Evolutionary conservation across 345 rosid genomes (phyloP), one percentile per base, ranked within the genome.

Genomic region (Jatropha curcas): DNA sequence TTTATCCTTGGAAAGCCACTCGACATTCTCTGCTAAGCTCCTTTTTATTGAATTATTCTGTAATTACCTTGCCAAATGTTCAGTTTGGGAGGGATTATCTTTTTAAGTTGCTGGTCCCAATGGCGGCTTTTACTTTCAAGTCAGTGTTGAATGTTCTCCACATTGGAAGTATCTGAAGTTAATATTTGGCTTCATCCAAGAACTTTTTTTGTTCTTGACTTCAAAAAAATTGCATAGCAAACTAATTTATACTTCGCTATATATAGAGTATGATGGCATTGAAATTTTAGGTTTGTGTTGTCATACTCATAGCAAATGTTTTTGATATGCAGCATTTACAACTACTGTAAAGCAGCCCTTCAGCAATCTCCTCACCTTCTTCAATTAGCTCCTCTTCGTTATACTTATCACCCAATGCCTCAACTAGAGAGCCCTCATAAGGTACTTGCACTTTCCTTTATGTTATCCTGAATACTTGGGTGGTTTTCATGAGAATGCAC

Each of bases 291-390:
- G n/a, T n/a, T n/a, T n/a, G n/a, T n/a, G n/a, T n/a, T n/a, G n/a
- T n/a, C n/a, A 55, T 55, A 55, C 30, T 55, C 35, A 28, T 28
- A 4, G 19, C n/a, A 58, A 13, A 12, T 3, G n/a, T 71, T 6
- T 48, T 60, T 33, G n/a, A 25, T 72, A 24, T 63, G 65, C 77
- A 67, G 72, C 72, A 67, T 41, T 31, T 60, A 59, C 43, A 59
- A n/a, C 78, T 65, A 33, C 37, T 6, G 48, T 35, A 67, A 60
- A 24, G 30, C 45, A 25, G 33, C 34, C 1, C 4, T 67, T 67
- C 55, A 55, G 67, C 46, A 51, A 33, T 57, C 53, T 22, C 5
- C 59, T 46, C 24, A 28, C 50, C 33, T 43, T 50, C 67, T 68
- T 13, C 67, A 16, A 41, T 34, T 51, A 34, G 61, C 43, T 31